These are phyloP conservation scores for Pseudozyma thailandica DNA, from an alignment of 1,284 basidiomycete genomes.

Conservation along the genomic window DNA sequence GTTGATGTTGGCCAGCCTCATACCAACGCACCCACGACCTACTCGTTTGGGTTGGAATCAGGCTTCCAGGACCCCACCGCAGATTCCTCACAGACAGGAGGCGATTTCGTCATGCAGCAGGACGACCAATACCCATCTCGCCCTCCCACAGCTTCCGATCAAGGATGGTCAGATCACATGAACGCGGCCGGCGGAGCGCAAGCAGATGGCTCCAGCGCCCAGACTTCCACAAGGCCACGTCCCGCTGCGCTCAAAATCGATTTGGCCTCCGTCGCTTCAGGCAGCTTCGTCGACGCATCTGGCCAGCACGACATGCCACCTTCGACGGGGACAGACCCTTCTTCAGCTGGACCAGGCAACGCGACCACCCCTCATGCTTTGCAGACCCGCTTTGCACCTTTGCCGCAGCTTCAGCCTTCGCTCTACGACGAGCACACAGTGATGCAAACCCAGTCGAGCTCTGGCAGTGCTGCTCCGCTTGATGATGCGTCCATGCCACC, in stretches of 20 bases:
- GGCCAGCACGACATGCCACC: not conserved
- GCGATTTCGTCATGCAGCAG: constrained; percentile 15
- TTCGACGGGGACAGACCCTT: constrained; percentile 5
- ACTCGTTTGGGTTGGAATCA: constrained; percentile 1
- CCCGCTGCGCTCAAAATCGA: constrained; percentile 44
- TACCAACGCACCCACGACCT: not conserved
- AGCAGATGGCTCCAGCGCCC: constrained; percentile 2
- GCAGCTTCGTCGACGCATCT: not conserved
- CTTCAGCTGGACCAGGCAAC: constrained; percentile 14
- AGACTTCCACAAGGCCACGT: constrained; percentile 21
- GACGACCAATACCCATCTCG: constrained; percentile 18
- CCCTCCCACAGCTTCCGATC: constrained; percentile 30
- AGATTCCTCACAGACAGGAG: not conserved
- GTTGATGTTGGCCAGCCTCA: constrained; percentile 1
- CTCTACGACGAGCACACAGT: constrained; percentile 17
- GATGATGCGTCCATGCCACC: constrained; percentile 15
- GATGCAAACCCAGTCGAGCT: constrained; percentile 16
- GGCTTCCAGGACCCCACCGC: not conserved
- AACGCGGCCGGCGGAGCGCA: not conserved
- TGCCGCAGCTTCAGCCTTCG: constrained; percentile 38
- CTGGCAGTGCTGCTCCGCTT: not conserved
- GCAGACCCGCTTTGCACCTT: constrained; percentile 36
- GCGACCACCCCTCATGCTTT: constrained; percentile 26
- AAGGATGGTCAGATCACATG: constrained; percentile 23
- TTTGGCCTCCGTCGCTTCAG: constrained; percentile 20